These are phyloP conservation scores for Chamaenerion angustifolium DNA, from an alignment of 345 rosid species.

Conservation along the genomic window DNA sequence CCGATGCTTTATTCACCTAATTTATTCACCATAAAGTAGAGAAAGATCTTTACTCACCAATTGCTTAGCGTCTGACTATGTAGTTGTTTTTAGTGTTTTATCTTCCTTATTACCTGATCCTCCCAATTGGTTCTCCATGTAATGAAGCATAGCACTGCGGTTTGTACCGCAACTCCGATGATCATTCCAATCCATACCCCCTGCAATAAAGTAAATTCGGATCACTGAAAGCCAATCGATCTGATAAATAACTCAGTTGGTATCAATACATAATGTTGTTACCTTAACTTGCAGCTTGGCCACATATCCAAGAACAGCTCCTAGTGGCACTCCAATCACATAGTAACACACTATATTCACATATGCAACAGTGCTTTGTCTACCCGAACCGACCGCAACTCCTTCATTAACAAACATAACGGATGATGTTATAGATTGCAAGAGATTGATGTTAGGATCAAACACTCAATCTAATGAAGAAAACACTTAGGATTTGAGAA, in stretches of 20 bases:
- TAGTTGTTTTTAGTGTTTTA: no score
- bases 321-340: conserved; percentile 15
- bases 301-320: conserved; percentile 15
- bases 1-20: no score
- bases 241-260: no score
- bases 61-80: no score
- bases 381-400: conserved; percentile 16
- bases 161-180: conserved; percentile 26
- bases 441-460: no score
- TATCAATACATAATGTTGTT: no score
- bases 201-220: conserved; percentile 14
- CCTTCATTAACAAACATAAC: conserved; percentile 10
- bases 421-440: no score
- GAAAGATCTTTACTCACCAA: no score
- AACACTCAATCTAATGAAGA: no score
- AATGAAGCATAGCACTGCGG: conserved; percentile 20
- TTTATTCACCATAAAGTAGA: no score
- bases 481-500: no score
- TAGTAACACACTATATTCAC: conserved; percentile 19
- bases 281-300: conserved; percentile 23
- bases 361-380: conserved; percentile 14
- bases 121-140: conserved; percentile 44
- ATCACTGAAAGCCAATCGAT: no score
- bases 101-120: conserved; percentile 21
- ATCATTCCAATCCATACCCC: conserved; percentile 55